Evolutionary conservation across 768 basidiomycete species (phyloP).

Genomic region (Fistulinella prunicolor): DNA sequence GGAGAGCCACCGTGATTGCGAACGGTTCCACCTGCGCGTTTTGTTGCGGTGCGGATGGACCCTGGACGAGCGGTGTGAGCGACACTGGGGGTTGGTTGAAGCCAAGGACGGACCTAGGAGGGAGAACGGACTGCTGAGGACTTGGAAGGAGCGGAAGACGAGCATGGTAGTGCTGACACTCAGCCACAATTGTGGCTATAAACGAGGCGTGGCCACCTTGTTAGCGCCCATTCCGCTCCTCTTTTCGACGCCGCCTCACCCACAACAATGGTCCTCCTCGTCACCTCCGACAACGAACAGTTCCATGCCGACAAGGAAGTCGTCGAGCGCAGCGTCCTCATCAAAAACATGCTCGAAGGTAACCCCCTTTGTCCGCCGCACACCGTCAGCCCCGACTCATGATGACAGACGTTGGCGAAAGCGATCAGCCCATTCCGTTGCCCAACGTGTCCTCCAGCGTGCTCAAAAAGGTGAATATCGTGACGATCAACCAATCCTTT

Average conservation of each 20-base stretch:
- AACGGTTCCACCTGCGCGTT: conserved; percentile 92
- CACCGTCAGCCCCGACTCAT: neutral
- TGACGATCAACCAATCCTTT: conserved; percentile 1
- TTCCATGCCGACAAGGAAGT: conserved; percentile 94
- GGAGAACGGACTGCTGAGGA: conserved; percentile 50
- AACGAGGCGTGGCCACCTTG: neutral
- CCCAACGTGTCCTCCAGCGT: conserved; percentile 94
- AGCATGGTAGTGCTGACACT: conserved; percentile 23
- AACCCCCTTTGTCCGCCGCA: neutral
- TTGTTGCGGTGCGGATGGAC: conserved; percentile 90
- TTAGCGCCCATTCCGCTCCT: conserved; percentile 1
- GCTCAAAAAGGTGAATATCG: conserved; percentile 72
- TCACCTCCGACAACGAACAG: conserved; percentile 93
- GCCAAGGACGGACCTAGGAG: conserved; percentile 26
- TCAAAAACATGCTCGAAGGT: conserved; percentile 99
- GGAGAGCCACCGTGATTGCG: conserved; percentile 92
- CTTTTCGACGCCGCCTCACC: conserved; percentile 15
- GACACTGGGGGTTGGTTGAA: neutral
- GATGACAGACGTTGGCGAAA: conserved; percentile 83
- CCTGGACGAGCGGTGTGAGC: conserved; percentile 33
- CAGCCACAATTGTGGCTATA: conserved; percentile 17
- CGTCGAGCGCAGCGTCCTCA: conserved; percentile 91
- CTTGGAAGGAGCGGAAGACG: conserved; percentile 42
- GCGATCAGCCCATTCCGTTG: conserved; percentile 89
- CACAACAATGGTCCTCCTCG: conserved; percentile 70